A percentile compares a stretch with the other conserved stretches of the same genome.
phyloP scores from a whole-genome alignment of 2,329 filamentous ascomycete genomes.

The Ascochyta rabiei region DNA sequence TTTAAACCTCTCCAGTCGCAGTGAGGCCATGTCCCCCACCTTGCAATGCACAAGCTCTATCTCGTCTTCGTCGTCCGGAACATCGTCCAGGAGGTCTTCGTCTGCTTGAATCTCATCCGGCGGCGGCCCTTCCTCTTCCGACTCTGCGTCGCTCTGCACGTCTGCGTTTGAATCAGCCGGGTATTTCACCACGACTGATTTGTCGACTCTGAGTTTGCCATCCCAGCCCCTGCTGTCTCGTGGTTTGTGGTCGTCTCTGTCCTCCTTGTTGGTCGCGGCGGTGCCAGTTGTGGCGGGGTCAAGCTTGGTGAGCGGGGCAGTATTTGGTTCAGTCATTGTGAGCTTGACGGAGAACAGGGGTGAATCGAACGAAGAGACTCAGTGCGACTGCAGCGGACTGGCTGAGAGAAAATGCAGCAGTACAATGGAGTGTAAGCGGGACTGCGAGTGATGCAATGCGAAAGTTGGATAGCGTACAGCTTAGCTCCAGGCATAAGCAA shows the following conservation, averaged over 20 bases:
- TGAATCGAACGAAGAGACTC: background rate
- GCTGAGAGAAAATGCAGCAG: background rate
- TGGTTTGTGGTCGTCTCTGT: constrained; percentile 38
- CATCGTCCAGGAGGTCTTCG: constrained; percentile 64
- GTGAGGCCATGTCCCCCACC: constrained; percentile 75
- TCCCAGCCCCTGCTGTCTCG: constrained; percentile 71
- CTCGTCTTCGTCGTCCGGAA: constrained; percentile 59
- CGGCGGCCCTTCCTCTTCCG: constrained; percentile 63
- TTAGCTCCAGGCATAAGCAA: constrained; percentile 25
- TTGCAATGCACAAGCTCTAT: constrained; percentile 91
- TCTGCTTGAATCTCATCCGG: constrained; percentile 43
- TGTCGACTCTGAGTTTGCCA: constrained; percentile 78
- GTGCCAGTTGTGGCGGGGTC: constrained; percentile 34
- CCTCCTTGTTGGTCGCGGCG: constrained; percentile 23
- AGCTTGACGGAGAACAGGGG: background rate
- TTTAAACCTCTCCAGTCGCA: constrained; percentile 83
- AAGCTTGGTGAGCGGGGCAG: constrained; percentile 36
- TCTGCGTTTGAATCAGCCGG: constrained; percentile 63
- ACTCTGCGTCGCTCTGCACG: constrained; percentile 77
- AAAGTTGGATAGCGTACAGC: constrained; percentile 22
- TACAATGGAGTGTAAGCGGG: background rate
- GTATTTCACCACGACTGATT: constrained; percentile 51
- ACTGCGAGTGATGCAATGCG: constrained; percentile 16
- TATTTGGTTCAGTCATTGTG: constrained; percentile 33
- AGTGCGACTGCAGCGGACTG: background rate